Base-by-base conservation (phyloP, 306 rosid species). In the Albizia julibrissin region DNA sequence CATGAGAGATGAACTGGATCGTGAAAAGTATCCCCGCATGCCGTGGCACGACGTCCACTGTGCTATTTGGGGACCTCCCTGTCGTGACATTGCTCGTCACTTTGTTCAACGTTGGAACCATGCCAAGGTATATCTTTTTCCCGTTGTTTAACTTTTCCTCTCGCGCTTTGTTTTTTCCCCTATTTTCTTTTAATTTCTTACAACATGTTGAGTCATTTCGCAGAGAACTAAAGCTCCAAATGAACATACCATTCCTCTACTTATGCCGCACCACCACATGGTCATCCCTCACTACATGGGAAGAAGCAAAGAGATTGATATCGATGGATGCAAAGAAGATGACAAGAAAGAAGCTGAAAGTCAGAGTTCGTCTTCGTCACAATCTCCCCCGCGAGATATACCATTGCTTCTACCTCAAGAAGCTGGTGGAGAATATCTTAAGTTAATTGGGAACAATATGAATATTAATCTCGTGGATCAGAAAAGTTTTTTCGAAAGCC, bases 21-120 rank as follows among this genome's bases (percentile, higher is more conserved):
- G 99, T 21, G 68, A 65, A 67, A 96, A 88, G 83, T 93, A 90
- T 88, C 99, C 99, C 16, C 98, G 99, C 21, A 93, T 96, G 98
- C 99, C 99, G 54, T 96, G 99, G 99, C 99, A 96, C 85, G 99
- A 96, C 65, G 98, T 96, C 73, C 99, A 96, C 76, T 96, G 99
- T 85, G 97, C 99, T 74, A 87, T 96, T 27, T 90, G 97, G 97
- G 99, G 98, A 84, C 97, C 99, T 82, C 92, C 99, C 10, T 93
- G 99, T 85, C 97, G 92, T 76, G 99, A 96, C 78, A 81, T 96
- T 77, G 99, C 98, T 80, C 91, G 99, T 49, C 99, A 96, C 87
- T 96, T 96, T 81, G 96, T 96, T 88, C 99, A 96, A 88, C 99
- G 98, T 76, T 96, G 99, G 99, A 96, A 96, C 85, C 96, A 96